Percentiles rank a stretch among this genome's conserved stretches.
Evolutionary conservation across 805 yeast species (phyloP).

Genomic region (Yamadazyma insecticola): DNA sequence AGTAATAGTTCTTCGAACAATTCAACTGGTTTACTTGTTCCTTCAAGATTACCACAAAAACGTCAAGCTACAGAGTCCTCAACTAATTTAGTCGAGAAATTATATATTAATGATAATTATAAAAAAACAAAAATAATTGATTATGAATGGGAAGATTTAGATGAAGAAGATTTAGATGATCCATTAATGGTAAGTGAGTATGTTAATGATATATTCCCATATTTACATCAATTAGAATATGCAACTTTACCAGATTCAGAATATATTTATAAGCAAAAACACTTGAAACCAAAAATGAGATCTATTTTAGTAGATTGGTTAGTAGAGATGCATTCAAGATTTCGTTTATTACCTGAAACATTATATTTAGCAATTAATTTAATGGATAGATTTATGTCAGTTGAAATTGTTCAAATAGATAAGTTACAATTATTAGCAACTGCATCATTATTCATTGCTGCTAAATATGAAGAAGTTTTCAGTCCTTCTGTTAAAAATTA

Average conservation of each 20-base stretch:
- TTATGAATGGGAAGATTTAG: constrained; percentile 68
- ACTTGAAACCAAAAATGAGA: constrained; percentile 76
- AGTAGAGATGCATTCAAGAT: constrained; percentile 81
- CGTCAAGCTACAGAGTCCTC: constrained; percentile 55
- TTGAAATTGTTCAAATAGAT: constrained; percentile 69
- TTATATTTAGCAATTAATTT: constrained; percentile 76
- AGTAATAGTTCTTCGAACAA: background rate
- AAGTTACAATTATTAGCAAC: constrained; percentile 83
- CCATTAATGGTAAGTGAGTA: constrained; percentile 90
- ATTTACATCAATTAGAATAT: constrained; percentile 66
- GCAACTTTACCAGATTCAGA: constrained; percentile 71
- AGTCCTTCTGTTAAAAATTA: constrained; percentile 82
- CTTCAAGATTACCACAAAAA: constrained; percentile 41
- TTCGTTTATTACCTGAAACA: constrained; percentile 81
- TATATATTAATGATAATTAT: constrained; percentile 19
- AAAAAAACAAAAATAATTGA: constrained; percentile 38
- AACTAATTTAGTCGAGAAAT: constrained; percentile 39
- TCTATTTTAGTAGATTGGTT: constrained; percentile 91
- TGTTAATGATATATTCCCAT: constrained; percentile 80
- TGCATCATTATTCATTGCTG: constrained; percentile 81
- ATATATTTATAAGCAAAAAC: constrained; percentile 59
- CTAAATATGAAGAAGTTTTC: constrained; percentile 89
- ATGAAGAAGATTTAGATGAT: constrained; percentile 64
- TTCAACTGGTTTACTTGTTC: constrained; percentile 11
- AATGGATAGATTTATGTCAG: constrained; percentile 82